These are phyloP conservation scores for Rhizopus microsporus DNA, from an alignment of 371 early-diverging fungal genomes.

Conservation along the genomic window DNA sequence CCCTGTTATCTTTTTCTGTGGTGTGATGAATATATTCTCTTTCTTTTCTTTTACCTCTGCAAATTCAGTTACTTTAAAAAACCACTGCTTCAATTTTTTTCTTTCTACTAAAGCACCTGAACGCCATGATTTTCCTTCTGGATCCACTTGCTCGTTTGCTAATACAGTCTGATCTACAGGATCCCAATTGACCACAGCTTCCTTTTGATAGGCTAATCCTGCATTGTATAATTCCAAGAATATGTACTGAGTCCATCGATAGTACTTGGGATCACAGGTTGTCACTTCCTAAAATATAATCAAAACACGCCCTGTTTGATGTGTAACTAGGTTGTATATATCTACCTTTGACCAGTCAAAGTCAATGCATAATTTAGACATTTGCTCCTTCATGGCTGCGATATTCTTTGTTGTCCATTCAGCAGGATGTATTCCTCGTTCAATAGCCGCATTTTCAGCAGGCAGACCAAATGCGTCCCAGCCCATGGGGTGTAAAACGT, in stretches of 20 bases:
- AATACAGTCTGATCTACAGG: slow-evolving; percentile 93
- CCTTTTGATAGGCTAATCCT: slow-evolving; percentile 86
- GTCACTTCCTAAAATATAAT: slow-evolving; percentile 65
- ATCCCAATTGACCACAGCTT: slow-evolving; percentile 95
- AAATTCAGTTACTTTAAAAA: slow-evolving; percentile 84
- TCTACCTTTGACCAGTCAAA: slow-evolving; percentile 91
- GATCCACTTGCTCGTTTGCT: slow-evolving; percentile 96
- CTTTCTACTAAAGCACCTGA: slow-evolving; percentile 94
- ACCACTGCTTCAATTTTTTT: slow-evolving; percentile 88
- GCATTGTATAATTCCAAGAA: slow-evolving; percentile 78
- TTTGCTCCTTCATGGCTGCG: slow-evolving; percentile 76
- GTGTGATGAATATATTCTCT: neutral
- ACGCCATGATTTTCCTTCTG: slow-evolving; percentile 87
- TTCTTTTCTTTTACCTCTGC: slow-evolving; percentile 62
- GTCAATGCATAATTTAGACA: slow-evolving; percentile 71
- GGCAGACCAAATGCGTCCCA: slow-evolving; percentile 99
- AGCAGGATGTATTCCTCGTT: slow-evolving; percentile 76
- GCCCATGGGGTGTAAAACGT: slow-evolving; percentile 94
- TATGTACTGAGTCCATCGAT: slow-evolving; percentile 90
- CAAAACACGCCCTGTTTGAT: neutral
- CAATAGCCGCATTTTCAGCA: slow-evolving; percentile 98
- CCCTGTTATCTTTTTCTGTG: neutral
- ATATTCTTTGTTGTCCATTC: slow-evolving; percentile 89
- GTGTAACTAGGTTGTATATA: neutral
- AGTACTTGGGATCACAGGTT: slow-evolving; percentile 87